Base-by-base conservation (phyloP, 345 rosid genomes). In the Linum lewisii region DNA sequence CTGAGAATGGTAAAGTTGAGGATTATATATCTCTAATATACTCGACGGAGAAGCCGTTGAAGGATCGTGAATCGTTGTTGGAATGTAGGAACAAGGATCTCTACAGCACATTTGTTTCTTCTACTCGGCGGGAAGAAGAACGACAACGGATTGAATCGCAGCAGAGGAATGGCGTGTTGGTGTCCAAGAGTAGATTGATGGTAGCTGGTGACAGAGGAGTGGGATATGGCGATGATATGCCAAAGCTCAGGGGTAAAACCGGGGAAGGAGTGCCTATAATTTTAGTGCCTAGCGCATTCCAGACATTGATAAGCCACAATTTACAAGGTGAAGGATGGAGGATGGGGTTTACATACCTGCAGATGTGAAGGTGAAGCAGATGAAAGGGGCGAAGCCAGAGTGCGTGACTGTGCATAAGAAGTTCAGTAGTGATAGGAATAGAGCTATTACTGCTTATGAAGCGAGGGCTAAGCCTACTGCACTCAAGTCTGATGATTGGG, bases 231-330 rank as follows among this genome's bases (percentile, higher is more conserved):
- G 95, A 89, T 29, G 94, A 83, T 15, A 62, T 65, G 62, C 77
- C 89, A 3, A 93, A 42, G 1, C 14, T 42, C 15, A 42, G 92
- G 7, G 80, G 89, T 51, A 87, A 87, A 64, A 78, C 83, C 23
- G 97, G 97, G 19, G 97, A 93, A 62, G 99, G 99, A 0, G 95
- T 93, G 45, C 95, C 95, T 0, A 87, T 93, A 7, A 93, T 89
- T 69, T 74, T 93, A 55, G 97, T 93, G 7, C 95, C 95, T 0
- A 93, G 99, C 69, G 99, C 97, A 15, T 93, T 78, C 57, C 97
- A 87, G 69, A 93, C 94, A 14, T 58, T 93, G 82, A 85, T 89
- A n/a, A n/a, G n/a, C n/a, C 51, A 87, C 97, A 3, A 87, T 93
- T 54, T 84, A 87, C 62, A 93, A 89, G 69, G 99, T 89, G 56